phyloP scores from a whole-genome alignment of 352 stramenopile species.

The Phytophthora pini region DNA sequence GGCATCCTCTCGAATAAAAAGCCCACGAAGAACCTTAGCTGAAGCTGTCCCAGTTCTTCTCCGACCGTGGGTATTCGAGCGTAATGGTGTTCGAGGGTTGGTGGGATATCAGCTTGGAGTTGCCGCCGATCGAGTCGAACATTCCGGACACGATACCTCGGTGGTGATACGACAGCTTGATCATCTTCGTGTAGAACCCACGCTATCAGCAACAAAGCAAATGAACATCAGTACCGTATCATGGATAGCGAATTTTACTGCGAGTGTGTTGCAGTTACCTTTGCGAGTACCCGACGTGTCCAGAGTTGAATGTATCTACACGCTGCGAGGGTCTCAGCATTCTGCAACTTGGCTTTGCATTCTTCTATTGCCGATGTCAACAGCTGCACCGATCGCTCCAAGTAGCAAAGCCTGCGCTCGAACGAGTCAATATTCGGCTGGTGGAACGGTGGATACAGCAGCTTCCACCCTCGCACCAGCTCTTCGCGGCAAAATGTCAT shows the following conservation, averaged over 20 bases:
- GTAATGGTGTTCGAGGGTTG: constrained; percentile 23
- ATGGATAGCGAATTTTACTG: background rate
- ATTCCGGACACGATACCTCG: constrained; percentile 61
- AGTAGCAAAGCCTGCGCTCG: constrained; percentile 45
- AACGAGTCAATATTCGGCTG: constrained; percentile 44
- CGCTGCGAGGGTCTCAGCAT: constrained; percentile 41
- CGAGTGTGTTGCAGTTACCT: constrained; percentile 19
- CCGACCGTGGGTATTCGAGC: constrained; percentile 56
- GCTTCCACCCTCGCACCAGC: constrained; percentile 39
- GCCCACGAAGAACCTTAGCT: background rate
- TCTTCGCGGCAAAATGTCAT: constrained; percentile 44
- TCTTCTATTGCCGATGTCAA: constrained; percentile 38
- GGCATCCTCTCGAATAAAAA: too few species aligned
- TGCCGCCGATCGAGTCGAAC: constrained; percentile 65
- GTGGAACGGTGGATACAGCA: constrained; percentile 57
- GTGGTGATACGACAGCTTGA: constrained; percentile 50
- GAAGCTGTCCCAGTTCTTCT: constrained; percentile 39
- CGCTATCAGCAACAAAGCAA: constrained; percentile 21
- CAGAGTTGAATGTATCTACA: constrained; percentile 57
- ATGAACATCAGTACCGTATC: constrained; percentile 1
- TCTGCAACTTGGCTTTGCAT: constrained; percentile 36
- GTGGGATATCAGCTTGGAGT: constrained; percentile 50
- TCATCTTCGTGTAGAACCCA: constrained; percentile 64
- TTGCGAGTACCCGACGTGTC: constrained; percentile 46
- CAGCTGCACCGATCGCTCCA: constrained; percentile 35